These are phyloP conservation scores for Juglanconis oblonga DNA, from an alignment of 2,329 filamentous ascomycete genomes.

Conservation along the genomic window DNA sequence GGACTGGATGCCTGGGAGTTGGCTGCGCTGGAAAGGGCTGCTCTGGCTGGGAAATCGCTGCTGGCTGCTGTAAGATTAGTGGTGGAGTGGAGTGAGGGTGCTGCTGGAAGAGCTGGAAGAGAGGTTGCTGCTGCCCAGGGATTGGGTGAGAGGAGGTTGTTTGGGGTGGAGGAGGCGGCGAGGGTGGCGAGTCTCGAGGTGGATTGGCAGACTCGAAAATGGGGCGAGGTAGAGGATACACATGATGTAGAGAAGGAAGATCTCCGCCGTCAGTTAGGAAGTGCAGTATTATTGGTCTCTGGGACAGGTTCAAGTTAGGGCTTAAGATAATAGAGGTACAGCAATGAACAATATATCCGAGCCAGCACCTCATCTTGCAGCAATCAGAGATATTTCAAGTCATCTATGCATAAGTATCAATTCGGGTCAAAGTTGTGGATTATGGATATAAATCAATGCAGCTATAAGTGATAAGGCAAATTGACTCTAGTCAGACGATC, in stretches of 20 bases:
- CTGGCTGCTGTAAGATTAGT: slow-evolving; percentile 74
- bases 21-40: slow-evolving; percentile 79
- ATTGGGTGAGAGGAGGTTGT: slow-evolving; percentile 38
- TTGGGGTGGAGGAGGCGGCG: slow-evolving; percentile 81
- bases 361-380: background rate
- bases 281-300: slow-evolving; percentile 76
- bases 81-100: slow-evolving; percentile 82
- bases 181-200: slow-evolving; percentile 79
- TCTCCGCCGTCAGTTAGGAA: slow-evolving; percentile 80
- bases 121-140: slow-evolving; percentile 22
- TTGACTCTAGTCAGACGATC: too few relatives aligned
- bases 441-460: too few relatives aligned
- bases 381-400: background rate
- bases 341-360: background rate
- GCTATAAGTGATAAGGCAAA: too few relatives aligned
- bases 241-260: slow-evolving; percentile 97
- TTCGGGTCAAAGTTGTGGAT: too few relatives aligned
- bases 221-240: slow-evolving; percentile 97
- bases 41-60: slow-evolving; percentile 83
- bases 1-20: slow-evolving; percentile 76
- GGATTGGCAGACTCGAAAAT: slow-evolving; percentile 82
- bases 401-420: too few relatives aligned
- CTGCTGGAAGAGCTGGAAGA: slow-evolving; percentile 41
- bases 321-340: background rate
- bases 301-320: slow-evolving; percentile 39